Base-by-base conservation (phyloP, 2,329 filamentous ascomycete genomes). In the Pseudopithomyces chartarum region DNA sequence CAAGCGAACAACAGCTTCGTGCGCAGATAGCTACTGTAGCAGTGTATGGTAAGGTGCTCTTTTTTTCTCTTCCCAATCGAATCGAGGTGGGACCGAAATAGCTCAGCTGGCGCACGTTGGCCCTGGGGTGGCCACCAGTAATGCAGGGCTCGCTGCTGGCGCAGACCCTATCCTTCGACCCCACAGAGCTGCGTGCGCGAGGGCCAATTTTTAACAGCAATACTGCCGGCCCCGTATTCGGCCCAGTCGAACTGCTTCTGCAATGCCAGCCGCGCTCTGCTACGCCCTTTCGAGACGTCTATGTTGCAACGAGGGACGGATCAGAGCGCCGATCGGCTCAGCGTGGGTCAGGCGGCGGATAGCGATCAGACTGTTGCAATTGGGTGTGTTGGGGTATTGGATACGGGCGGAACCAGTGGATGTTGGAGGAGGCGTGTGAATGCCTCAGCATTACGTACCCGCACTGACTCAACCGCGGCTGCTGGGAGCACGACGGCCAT, bases 41-140 rank as follows among this genome's bases (percentile, higher is more conserved):
- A n/a, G n/a, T 40, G 19, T 29, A 19, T 32, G 26, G 20, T 13
- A 50, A 19, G 34, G n/a, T 22, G 33, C 34, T 29, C 26, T 29
- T 29, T 29, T 29, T 29, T 29, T 29, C 26, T 29, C 26, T 29
- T 29, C 26, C 26, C 8, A 29, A 29, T 29, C 26, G 8, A 29
- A 29, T 29, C 4, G 5, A 29, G 26, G 26, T 23, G 34, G 17
- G 34, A 29, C 33, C 15, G 39, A 52, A 52, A 44, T 44, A 52
- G 49, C 49, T 43, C 40, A 23, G 17, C 38, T 34, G 49, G 49
- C 48, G 47, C 33, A 26, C 43, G 40, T 44, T 44, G 19, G n/a
- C n/a, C n/a, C n/a, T n/a, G n/a, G n/a, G n/a, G 26, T 29, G 26
- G 26, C 23, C 43, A 45, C 43, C 23, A 22, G 17, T 34, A 11